Base-by-base conservation (phyloP, 208 protist genomes). In the Crithidia expoeki region DNA sequence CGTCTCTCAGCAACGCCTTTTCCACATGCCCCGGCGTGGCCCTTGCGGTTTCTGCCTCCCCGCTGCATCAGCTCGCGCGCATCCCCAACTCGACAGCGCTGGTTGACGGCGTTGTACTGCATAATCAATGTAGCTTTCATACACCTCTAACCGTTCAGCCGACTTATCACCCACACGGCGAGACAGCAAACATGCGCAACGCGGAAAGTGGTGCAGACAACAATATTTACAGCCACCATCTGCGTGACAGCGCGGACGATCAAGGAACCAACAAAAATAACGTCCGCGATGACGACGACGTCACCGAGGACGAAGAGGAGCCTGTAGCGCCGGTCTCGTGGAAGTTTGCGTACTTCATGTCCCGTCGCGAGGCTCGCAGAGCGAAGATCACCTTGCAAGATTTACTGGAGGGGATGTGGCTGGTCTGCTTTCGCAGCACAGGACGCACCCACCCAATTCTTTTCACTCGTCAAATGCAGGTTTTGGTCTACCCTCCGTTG, bases 291-390 rank as follows among this genome's bases (percentile, higher is more conserved):
- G 62, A 62, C 32, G 57, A 79, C 59, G 61, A 68, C 40, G 56
- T 51, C n/a, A 42, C 62, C 17, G 74, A 81, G 42, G 76, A 65
- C 6, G 74, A 84, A 34, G 46, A 58, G 23, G 36, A 83, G 27
- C 59, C 64, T 36, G 72, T 85, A 16, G 80, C 74, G 32, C 81
- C 85, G 2, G 80, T 94, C 28, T 96, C 88, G n/a, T 96, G 88
- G 86, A 96, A 96, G 74, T 96, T 94, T 72, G 88, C 88, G 23
- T 96, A 85, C 68, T 88, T 89, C 74, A 96, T 94, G 88, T 90
- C 90, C 23, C 73, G 69, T 14, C 84, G 88, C 17, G 88, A 94
- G 36, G 75, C 84, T 10, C 63, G 60, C 2, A 84, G 90, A 4
- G 34, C 50, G 7, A 55, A 32, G 21, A 47, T 96, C 17, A 84